Evolutionary conservation across 2,329 filamentous ascomycete species (phyloP).

Genomic region (Microdochium bolleyi): DNA sequence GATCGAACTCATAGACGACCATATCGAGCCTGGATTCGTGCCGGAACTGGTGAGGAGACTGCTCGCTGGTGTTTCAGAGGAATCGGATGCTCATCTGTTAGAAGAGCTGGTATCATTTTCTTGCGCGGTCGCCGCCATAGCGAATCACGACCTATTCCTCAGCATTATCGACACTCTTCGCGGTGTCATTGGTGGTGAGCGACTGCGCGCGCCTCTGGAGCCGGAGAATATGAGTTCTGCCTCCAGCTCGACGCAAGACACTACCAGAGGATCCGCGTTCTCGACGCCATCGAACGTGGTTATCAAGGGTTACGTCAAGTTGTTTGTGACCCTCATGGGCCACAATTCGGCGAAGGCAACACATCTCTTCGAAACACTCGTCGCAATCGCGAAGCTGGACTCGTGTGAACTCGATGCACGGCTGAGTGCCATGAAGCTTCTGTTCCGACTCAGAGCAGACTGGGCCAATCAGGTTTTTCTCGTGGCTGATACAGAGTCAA

Average conservation of each 20-base stretch:
- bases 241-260: slow-evolving; percentile 13
- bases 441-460: slow-evolving; percentile 79
- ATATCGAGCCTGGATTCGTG: slow-evolving; percentile 49
- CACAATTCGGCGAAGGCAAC: slow-evolving; percentile 56
- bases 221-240: neutral
- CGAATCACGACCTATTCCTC: slow-evolving; percentile 50
- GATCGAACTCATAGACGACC: slow-evolving; percentile 48
- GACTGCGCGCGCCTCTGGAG: slow-evolving; percentile 30
- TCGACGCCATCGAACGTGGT: slow-evolving; percentile 63
- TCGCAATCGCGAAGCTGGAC: slow-evolving; percentile 54
- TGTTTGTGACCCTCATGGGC: slow-evolving; percentile 70
- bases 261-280: slow-evolving; percentile 4
- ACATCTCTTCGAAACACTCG: slow-evolving; percentile 52
- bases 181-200: slow-evolving; percentile 40
- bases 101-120: slow-evolving; percentile 58
- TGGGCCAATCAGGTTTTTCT: slow-evolving; percentile 71
- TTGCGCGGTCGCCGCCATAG: slow-evolving; percentile 54
- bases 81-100: slow-evolving; percentile 58
- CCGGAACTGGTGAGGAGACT: slow-evolving; percentile 53
- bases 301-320: slow-evolving; percentile 60
- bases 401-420: slow-evolving; percentile 61
- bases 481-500: slow-evolving; percentile 61
- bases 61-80: slow-evolving; percentile 51
- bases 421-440: slow-evolving; percentile 65
- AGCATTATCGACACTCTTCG: slow-evolving; percentile 46